phyloP scores from a whole-genome alignment of 495 filamentous ascomycete genomes.

The Aspergillus affinis region DNA sequence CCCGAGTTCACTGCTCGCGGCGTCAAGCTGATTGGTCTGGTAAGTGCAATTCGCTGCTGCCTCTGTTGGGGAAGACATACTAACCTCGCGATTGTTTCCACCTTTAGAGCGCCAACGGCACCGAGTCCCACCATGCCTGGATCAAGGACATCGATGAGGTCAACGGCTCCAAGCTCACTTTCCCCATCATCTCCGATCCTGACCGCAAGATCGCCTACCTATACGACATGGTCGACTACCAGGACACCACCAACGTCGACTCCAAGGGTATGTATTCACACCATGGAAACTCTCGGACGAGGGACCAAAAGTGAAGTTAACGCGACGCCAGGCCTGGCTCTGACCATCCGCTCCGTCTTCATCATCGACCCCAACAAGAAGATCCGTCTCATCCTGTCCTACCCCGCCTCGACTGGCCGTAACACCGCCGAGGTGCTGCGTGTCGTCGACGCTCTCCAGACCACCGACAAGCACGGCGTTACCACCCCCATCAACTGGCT shows the following conservation, averaged over 20 bases:
- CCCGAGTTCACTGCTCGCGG: constrained; percentile 93
- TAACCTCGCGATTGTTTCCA: background rate
- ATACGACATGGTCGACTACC: constrained; percentile 96
- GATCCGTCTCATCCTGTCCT: constrained; percentile 92
- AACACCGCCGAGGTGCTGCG: constrained; percentile 96
- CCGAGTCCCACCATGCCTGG: constrained; percentile 66
- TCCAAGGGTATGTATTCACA: constrained; percentile 61
- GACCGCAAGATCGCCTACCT: constrained; percentile 84
- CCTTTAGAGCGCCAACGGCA: constrained; percentile 42
- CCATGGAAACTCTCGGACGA: too few species aligned
- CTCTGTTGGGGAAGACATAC: too few species aligned
- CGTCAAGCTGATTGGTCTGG: constrained; percentile 94
- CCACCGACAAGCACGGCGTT: constrained; percentile 92
- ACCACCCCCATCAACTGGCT: constrained; percentile 95
- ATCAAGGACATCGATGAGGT: constrained; percentile 97
- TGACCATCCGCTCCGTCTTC: constrained; percentile 99
- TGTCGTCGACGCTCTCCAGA: constrained; percentile 94
- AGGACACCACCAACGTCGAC: constrained; percentile 85
- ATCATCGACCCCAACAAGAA: constrained; percentile 98
- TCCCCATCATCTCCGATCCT: constrained; percentile 98
- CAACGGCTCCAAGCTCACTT: constrained; percentile 72
- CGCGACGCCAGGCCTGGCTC: constrained; percentile 59
- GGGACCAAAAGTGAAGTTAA: constrained; percentile 6
- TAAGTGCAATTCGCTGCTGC: constrained; percentile 61
- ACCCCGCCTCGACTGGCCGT: constrained; percentile 95